A percentile compares a stretch with the other conserved stretches of the same genome.
These are phyloP conservation scores for Fusarium brevicatenulatum DNA, from an alignment of 2,329 filamentous ascomycete species.

Conservation along the genomic window DNA sequence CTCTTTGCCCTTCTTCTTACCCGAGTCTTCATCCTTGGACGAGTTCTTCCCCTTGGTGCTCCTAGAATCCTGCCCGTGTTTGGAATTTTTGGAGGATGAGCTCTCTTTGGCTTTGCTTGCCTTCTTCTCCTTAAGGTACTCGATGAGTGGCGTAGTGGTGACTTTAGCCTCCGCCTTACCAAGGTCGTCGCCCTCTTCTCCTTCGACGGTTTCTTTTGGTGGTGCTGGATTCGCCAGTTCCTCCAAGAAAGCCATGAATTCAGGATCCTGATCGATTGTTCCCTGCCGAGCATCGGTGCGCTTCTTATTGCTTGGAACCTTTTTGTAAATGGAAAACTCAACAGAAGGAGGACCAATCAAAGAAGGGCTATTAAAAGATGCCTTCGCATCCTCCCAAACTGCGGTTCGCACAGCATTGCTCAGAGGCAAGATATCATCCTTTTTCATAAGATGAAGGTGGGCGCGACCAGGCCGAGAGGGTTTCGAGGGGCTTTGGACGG, in stretches of 20 bases:
- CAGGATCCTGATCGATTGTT: conserved; percentile 94
- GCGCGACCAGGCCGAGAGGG: conserved; percentile 82
- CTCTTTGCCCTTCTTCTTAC: conserved; percentile 70
- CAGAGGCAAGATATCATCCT: conserved; percentile 73
- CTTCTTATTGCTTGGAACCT: conserved; percentile 78
- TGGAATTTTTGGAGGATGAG: conserved; percentile 55
- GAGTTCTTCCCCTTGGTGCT: conserved; percentile 59
- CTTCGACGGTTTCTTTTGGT: conserved; percentile 56
- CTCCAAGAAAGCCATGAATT: conserved; percentile 94
- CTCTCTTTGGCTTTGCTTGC: conserved; percentile 74
- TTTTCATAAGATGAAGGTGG: conserved; percentile 83
- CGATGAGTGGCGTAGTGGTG: conserved; percentile 87
- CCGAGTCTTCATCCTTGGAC: conserved; percentile 59
- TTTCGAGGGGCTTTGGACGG: conserved; percentile 75
- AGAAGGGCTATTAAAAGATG: conserved; percentile 75
- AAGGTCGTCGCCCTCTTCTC: conserved; percentile 54
- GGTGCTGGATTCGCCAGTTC: conserved; percentile 77
- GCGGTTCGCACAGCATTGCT: conserved; percentile 75
- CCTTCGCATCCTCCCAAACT: conserved; percentile 84
- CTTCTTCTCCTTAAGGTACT: conserved; percentile 92
- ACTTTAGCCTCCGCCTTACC: conserved; percentile 67
- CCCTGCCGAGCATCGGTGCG: conserved; percentile 87
- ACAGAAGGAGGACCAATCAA: conserved; percentile 82
- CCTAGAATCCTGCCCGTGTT: conserved; percentile 66
- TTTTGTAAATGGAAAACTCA: conserved; percentile 86